A percentile compares a stretch with the other conserved stretches of the same genome.
These are phyloP conservation scores for Perkinsus olseni DNA, from an alignment of 169 alveolate species.

Conservation along the genomic window DNA sequence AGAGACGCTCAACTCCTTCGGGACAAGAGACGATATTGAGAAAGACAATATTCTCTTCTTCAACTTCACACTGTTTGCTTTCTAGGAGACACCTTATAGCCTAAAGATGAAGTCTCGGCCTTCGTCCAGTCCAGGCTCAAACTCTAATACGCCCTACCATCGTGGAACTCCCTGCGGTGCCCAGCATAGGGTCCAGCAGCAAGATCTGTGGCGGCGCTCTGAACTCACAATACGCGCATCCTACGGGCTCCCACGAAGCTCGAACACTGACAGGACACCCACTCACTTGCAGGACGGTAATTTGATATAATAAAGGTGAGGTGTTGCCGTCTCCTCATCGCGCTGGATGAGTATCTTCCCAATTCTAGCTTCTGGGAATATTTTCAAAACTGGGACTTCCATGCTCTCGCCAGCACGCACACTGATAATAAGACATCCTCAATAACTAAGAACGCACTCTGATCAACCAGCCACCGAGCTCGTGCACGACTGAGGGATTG, in stretches of 20 bases:
- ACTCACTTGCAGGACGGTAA: slow-evolving; percentile 38
- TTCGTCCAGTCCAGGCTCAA: background rate
- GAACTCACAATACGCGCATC: background rate
- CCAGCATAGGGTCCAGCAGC: slow-evolving; percentile 76
- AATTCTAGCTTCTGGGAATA: slow-evolving; percentile 36
- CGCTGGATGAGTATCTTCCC: slow-evolving; percentile 41
- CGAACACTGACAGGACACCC: background rate
- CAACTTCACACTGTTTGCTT: background rate
- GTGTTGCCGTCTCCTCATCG: slow-evolving; percentile 30
- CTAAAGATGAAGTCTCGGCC: no score
- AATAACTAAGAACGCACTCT: no score
- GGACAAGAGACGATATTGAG: slow-evolving; percentile 58
- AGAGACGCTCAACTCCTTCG: slow-evolving; percentile 42
- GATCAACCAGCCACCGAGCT: no score
- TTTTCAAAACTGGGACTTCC: slow-evolving; percentile 33
- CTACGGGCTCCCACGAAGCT: no score
- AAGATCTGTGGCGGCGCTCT: slow-evolving; percentile 38
- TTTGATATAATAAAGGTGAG: slow-evolving; percentile 34
- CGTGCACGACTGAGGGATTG: no score
- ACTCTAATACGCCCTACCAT: background rate
- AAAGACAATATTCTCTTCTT: slow-evolving; percentile 53
- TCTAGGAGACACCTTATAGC: background rate
- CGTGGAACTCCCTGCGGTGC: slow-evolving; percentile 62
- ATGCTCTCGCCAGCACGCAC: slow-evolving; percentile 45
- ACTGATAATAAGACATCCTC: background rate